Percentiles rank a stretch among this genome's conserved stretches.
Conservation (phyloP, 148 eudicot species). For the Suaeda aralocaspica region DNA sequence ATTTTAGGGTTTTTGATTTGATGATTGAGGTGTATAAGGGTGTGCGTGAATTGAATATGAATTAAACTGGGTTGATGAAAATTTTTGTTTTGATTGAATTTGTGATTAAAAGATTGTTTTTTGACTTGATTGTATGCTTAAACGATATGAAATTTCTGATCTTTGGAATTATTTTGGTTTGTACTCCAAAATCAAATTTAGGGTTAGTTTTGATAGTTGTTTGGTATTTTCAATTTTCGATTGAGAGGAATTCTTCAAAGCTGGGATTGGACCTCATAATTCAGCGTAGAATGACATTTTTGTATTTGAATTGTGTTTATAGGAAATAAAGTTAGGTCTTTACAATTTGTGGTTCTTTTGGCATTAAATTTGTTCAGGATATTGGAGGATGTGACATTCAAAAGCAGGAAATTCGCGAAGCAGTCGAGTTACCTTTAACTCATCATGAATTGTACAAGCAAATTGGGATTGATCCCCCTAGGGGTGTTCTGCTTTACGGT, state of each 20-base stretch:
- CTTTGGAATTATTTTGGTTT: not conserved
- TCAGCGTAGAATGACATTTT: not conserved
- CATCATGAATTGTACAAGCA: conserved; percentile 90
- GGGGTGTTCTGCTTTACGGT: conserved; percentile 88
- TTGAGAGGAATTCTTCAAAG: not conserved
- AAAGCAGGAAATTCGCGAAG: conserved; percentile 95
- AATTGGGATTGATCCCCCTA: conserved; percentile 91
- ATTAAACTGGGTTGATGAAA: too few relatives aligned
- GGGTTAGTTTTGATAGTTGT: too few relatives aligned
- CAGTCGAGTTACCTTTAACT: conserved; percentile 90
- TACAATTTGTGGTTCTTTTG: not conserved
- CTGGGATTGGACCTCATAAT: not conserved
- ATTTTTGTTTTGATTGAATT: not conserved
- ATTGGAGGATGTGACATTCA: conserved; percentile 97
- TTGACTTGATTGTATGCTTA: not conserved
- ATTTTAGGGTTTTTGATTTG: not conserved
- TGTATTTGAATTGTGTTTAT: not conserved
- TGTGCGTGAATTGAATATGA: too few relatives aligned
- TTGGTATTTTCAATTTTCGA: too few relatives aligned
- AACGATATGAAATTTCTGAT: not conserved
- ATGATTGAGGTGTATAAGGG: not conserved
- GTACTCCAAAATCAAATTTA: too few relatives aligned
- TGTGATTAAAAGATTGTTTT: not conserved
- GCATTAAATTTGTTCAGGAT: conserved; percentile 43
- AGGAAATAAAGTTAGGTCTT: not conserved